Evolutionary conservation across 768 basidiomycete genomes (phyloP).

Genomic region (Tricholoma furcatifolium): DNA sequence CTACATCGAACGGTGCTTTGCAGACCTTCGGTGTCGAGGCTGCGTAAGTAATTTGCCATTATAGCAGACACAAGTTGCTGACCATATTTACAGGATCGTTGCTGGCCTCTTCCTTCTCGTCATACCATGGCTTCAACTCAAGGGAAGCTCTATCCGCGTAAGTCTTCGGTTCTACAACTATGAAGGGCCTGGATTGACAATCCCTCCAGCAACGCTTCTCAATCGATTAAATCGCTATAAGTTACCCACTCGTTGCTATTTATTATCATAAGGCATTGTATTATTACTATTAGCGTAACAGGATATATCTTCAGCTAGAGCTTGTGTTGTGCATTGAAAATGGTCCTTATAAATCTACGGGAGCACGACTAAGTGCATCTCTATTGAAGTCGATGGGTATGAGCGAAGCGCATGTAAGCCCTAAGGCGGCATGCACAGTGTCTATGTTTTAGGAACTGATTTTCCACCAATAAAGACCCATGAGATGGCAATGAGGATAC

Average conservation of each 20-base stretch:
- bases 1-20: slow-evolving; percentile 54
- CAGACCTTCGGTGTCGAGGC: slow-evolving; percentile 64
- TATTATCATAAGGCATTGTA: neutral
- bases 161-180: neutral
- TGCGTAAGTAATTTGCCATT: slow-evolving; percentile 39
- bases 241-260: neutral
- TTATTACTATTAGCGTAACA: neutral
- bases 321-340: too few relatives aligned
- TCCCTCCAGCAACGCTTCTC: slow-evolving; percentile 4
- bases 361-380: too few relatives aligned
- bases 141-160: slow-evolving; percentile 46
- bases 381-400: too few relatives aligned
- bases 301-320: too few relatives aligned
- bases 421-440: too few relatives aligned
- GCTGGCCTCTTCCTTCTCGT: slow-evolving; percentile 48
- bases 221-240: slow-evolving; percentile 13
- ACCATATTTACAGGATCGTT: slow-evolving; percentile 37
- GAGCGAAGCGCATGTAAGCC: too few relatives aligned
- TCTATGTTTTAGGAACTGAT: neutral
- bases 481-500: slow-evolving; percentile 56
- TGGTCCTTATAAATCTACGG: too few relatives aligned
- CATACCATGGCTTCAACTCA: slow-evolving; percentile 50
- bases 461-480: slow-evolving; percentile 67
- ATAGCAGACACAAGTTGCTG: neutral
- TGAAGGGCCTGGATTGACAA: neutral